Base-by-base conservation (phyloP, 2,329 filamentous ascomycete species). In the Arthrobotrys pseudoclavata region DNA sequence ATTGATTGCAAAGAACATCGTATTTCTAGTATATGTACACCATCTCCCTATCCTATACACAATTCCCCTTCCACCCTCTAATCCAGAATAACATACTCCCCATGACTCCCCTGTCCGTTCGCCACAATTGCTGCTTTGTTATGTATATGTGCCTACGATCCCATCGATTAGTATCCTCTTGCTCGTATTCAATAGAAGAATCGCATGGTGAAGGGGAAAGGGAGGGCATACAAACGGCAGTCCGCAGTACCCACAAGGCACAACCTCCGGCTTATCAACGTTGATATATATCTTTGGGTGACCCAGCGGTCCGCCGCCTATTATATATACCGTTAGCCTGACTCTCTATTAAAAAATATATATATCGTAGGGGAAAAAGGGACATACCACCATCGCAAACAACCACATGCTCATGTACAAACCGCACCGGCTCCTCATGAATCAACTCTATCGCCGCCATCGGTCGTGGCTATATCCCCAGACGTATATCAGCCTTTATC, bases 281-380 rank as follows among this genome's bases (percentile, higher is more conserved):
- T 99, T 99, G 89, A 99, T 99, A 84, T 94, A 99, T 85, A 99
- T 91, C 83, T 89, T 89, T 61, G 96, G 96, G 84, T 99, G 96
- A 50, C 96, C 96, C 69, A 92, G 86, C 34, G 94, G 91, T 53
- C 95, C 96, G 81, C 94, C 94, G 75, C 95, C 80, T 81, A 48
- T 26, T 6, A 6, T 52, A 22, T 55, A 50, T 61, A 10, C 1
- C 31, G 12, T 3, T 31, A 26, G 26, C 2, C 3, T 29, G 7
- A n/a, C n/a, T n/a, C n/a, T 29, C 3, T 29, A 29, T 7, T 29
- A 5, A 29, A 29, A 12, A 1, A 40, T 34, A 62, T 22, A 31
- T 15, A 40, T 1, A 40, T 3, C 2, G 13, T 15, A 40, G 34
- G 42, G 26, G 18, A 20, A 12, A 12, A 37, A 3, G 12, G 7